phyloP scores from a whole-genome alignment of 805 yeast species.

The Candida dendrica region DNA sequence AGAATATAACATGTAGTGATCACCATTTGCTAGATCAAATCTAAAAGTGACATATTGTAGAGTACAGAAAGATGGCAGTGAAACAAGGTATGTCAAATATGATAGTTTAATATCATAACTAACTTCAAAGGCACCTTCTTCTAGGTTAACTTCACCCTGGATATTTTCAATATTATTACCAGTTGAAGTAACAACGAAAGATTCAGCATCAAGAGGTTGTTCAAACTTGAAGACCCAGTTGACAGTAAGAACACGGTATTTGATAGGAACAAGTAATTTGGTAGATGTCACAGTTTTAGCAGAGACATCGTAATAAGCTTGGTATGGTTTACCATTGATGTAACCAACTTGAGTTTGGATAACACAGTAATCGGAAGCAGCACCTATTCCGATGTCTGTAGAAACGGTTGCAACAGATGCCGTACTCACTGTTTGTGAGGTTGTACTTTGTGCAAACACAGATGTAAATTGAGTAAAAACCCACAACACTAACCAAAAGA shows the following conservation, averaged over 20 bases:
- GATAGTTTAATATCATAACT: conserved; percentile 6
- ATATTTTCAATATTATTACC: conserved; percentile 6
- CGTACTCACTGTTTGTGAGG: too few relatives aligned
- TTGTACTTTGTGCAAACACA: too few relatives aligned
- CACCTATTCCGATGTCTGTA: too few relatives aligned
- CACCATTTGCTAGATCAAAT: conserved; percentile 2
- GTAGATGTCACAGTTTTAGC: conserved; percentile 3
- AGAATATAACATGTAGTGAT: conserved; percentile 10
- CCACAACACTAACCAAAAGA: too few relatives aligned
- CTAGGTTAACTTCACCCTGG: conserved; percentile 10
- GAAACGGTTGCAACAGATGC: too few relatives aligned
- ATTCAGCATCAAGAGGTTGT: conserved; percentile 7
- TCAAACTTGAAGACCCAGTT: conserved; percentile 13
- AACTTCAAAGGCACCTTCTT: conserved; percentile 9
- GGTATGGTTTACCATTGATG: conserved; percentile 5
- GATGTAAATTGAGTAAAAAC: too few relatives aligned
- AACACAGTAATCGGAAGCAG: too few relatives aligned
- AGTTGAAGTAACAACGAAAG: conserved; percentile 3
- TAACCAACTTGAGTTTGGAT: too few relatives aligned
- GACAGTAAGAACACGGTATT: conserved; percentile 4
- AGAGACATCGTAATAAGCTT: conserved; percentile 3
- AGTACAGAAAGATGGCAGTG: conserved; percentile 3
- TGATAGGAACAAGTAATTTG: background rate
- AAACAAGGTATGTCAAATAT: background rate
- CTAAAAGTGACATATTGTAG: conserved; percentile 9